These are phyloP conservation scores for Waltergamsia citrina DNA, from an alignment of 2,329 filamentous ascomycete species.

Conservation along the genomic window DNA sequence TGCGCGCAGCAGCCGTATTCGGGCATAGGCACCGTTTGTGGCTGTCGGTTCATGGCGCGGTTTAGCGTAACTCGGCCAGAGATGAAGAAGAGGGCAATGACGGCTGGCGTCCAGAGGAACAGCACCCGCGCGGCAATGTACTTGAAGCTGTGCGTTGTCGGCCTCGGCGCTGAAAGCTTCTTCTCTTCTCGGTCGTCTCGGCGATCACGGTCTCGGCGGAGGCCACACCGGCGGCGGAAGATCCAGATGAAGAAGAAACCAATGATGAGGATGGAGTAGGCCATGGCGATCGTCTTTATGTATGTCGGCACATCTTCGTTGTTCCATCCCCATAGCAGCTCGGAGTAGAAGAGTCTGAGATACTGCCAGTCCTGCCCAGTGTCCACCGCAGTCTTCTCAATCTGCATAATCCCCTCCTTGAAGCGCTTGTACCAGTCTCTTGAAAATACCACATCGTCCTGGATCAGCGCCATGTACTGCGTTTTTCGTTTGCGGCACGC, in stretches of 20 bases:
- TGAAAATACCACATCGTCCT: constrained; percentile 25
- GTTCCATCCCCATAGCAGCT: constrained; percentile 27
- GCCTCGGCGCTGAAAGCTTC: constrained; percentile 1
- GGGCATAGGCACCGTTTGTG: constrained; percentile 22
- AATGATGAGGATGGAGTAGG: constrained; percentile 14
- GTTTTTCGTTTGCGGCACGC: constrained; percentile 16
- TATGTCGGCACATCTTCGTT: constrained; percentile 22
- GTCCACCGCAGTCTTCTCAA: constrained; percentile 13
- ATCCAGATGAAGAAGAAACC: constrained; percentile 4
- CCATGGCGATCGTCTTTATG: constrained; percentile 12
- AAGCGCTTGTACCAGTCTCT: constrained; percentile 21
- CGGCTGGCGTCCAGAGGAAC: constrained; percentile 21
- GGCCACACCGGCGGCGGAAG: not conserved
- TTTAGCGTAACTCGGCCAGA: constrained; percentile 16
- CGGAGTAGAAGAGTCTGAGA: constrained; percentile 26
- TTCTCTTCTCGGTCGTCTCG: constrained; percentile 2
- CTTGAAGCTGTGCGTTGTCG: constrained; percentile 10
- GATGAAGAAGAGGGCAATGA: constrained; percentile 18
- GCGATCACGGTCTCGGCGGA: no score
- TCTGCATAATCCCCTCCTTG: constrained; percentile 14
- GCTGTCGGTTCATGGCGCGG: constrained; percentile 12
- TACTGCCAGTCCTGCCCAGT: constrained; percentile 21
- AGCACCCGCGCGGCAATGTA: constrained; percentile 14
- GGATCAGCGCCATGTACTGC: constrained; percentile 24
- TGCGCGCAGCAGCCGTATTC: constrained; percentile 28